A percentile compares a stretch with the other conserved stretches of the same genome.
Conservation (phyloP, 2,329 filamentous ascomycete species). For the Sporothrix euskadiensis region DNA sequence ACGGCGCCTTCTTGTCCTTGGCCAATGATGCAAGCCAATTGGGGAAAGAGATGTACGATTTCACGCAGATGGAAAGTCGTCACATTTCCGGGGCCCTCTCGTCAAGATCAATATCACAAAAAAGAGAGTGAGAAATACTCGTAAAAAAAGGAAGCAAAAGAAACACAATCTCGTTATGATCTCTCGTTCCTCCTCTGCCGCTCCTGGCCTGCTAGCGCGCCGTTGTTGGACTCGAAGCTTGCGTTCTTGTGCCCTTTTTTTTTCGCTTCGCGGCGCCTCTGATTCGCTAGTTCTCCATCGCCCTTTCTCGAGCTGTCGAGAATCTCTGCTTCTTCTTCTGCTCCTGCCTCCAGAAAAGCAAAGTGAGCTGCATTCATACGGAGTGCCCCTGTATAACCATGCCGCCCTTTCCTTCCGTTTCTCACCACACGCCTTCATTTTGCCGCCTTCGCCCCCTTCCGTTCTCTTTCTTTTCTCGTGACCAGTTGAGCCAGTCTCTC, state of each 20-base stretch:
- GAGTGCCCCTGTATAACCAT: background rate
- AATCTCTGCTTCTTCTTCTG: background rate
- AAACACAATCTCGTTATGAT: conserved; percentile 14
- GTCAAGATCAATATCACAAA: background rate
- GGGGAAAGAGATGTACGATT: background rate
- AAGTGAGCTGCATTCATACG: background rate
- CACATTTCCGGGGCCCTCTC: background rate
- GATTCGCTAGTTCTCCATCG: background rate
- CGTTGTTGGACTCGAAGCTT: conserved; percentile 13
- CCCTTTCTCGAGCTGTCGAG: background rate
- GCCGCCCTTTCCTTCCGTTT: background rate
- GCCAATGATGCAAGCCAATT: conserved; percentile 27
- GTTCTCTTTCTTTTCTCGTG: conserved; percentile 14
- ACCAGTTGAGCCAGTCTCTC: background rate
- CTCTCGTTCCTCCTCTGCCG: background rate
- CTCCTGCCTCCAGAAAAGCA: background rate
- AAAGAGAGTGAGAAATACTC: background rate
- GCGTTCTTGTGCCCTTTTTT: conserved; percentile 10
- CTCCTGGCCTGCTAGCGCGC: conserved; percentile 12
- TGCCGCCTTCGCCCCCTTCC: background rate
- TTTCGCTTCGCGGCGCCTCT: background rate
- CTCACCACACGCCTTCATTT: background rate
- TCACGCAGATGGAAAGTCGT: background rate
- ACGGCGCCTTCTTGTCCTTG: background rate
- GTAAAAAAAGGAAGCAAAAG: background rate